A percentile compares a stretch with the other conserved stretches of the same genome.
Evolutionary conservation across 345 rosid genomes (phyloP).

Genomic region (Pistacia integerrima): DNA sequence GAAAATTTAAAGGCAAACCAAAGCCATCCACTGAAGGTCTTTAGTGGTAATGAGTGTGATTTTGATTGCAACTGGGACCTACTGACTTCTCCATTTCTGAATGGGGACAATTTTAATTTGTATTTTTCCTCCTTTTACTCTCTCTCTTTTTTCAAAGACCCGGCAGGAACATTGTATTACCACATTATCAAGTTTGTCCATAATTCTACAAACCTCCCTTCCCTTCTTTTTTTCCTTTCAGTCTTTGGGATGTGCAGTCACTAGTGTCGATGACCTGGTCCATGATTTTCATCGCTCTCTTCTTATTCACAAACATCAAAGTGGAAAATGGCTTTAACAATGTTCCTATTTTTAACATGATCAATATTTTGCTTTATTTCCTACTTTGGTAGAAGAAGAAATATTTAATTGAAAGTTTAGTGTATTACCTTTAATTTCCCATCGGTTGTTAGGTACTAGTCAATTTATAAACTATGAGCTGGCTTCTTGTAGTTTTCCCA

Average conservation of each 20-base stretch:
- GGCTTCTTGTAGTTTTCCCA: conserved; percentile 4
- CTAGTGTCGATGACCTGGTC: neutral
- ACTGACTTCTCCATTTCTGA: conserved; percentile 14
- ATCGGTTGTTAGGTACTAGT: neutral
- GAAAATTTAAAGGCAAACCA: conserved; percentile 9
- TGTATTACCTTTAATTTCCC: neutral
- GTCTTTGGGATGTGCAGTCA: neutral
- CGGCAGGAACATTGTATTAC: neutral
- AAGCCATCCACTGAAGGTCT: conserved; percentile 26
- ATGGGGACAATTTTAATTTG: conserved; percentile 20
- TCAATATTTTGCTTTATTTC: too few species aligned
- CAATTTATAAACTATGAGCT: neutral
- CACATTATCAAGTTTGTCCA: neutral
- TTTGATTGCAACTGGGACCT: conserved; percentile 10
- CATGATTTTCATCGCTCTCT: neutral
- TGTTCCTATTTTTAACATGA: too few species aligned
- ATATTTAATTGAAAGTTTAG: too few species aligned
- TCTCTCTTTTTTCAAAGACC: neutral
- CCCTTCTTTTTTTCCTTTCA: neutral
- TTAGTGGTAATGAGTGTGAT: conserved; percentile 26
- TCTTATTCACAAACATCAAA: too few species aligned
- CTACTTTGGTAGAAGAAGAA: too few species aligned
- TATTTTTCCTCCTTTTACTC: neutral
- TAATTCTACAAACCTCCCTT: neutral
- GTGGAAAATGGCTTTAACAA: neutral